phyloP scores from a whole-genome alignment of 1,284 basidiomycete genomes.

The Dichomitus squalens region DNA sequence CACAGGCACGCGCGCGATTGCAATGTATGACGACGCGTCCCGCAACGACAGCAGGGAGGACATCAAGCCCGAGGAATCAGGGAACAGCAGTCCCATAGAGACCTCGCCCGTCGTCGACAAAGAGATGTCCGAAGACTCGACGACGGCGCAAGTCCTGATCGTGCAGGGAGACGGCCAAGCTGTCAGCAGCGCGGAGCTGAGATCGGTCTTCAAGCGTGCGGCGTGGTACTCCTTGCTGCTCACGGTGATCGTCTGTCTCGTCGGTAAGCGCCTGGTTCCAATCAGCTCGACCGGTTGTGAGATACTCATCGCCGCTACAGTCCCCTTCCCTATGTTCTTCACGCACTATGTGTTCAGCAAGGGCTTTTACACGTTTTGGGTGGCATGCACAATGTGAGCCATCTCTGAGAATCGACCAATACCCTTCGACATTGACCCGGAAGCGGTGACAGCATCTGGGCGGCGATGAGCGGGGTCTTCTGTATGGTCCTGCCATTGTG shows the following conservation, averaged over 20 bases:
- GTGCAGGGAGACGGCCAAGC: constrained; percentile 1
- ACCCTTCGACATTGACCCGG: not conserved
- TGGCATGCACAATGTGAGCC: constrained; percentile 48
- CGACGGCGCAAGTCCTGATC: not conserved
- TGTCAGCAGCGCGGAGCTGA: constrained; percentile 29
- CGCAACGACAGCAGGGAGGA: not conserved
- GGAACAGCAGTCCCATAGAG: constrained; percentile 5
- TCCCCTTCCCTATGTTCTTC: constrained; percentile 57
- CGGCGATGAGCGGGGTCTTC: constrained; percentile 45
- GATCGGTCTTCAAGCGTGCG: constrained; percentile 42
- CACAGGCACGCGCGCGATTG: constrained; percentile 45
- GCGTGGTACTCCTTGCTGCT: constrained; percentile 43
- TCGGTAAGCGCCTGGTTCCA: constrained; percentile 35
- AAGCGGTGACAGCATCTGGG: constrained; percentile 44
- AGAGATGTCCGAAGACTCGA: not conserved
- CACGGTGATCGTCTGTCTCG: constrained; percentile 41
- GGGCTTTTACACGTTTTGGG: constrained; percentile 54
- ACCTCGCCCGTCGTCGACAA: constrained; percentile 7
- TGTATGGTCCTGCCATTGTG: constrained; percentile 50
- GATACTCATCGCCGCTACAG: constrained; percentile 24
- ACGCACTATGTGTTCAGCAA: constrained; percentile 52
- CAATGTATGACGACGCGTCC: constrained; percentile 34
- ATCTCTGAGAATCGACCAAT: not conserved
- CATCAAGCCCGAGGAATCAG: constrained; percentile 19
- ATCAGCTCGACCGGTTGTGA: not conserved